These are phyloP conservation scores for Coemansia asiatica DNA, from an alignment of 192 early-diverging fungal genomes.

Conservation along the genomic window DNA sequence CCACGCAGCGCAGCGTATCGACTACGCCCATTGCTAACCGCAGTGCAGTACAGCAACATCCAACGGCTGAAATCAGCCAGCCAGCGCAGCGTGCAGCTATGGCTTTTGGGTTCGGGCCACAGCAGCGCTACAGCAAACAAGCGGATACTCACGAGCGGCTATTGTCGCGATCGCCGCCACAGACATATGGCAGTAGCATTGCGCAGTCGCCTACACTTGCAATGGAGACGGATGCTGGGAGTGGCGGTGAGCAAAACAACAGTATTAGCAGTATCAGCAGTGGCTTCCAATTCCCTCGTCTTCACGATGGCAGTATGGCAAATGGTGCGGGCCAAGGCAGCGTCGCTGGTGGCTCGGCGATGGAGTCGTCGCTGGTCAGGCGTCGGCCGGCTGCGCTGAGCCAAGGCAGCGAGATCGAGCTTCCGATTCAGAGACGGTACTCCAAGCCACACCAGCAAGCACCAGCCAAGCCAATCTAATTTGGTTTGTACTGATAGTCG, in stretches of 20 bases:
- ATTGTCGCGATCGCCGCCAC: constrained; percentile 1
- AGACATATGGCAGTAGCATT: not conserved
- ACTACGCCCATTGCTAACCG: not conserved
- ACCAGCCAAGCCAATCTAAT: not conserved
- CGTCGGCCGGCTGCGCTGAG: constrained; percentile 33
- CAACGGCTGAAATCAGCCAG: not conserved
- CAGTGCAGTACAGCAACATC: not conserved
- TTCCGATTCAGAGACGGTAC: constrained; percentile 29
- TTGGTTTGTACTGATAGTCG: not conserved
- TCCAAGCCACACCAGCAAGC: constrained; percentile 12
- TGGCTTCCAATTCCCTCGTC: constrained; percentile 21
- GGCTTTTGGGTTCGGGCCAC: not conserved
- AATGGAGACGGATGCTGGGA: not conserved
- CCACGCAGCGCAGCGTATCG: not conserved
- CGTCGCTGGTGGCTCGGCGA: not conserved
- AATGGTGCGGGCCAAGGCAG: not conserved
- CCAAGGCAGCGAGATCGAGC: constrained; percentile 29
- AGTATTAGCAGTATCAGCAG: constrained; percentile 17
- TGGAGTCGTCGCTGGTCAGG: constrained; percentile 33
- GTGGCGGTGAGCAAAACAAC: not conserved
- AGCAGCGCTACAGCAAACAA: not conserved
- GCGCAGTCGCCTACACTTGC: not conserved
- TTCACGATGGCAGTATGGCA: constrained; percentile 13
- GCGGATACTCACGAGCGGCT: not conserved
- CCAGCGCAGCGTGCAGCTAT: not conserved